Evolutionary conservation across 257 asterid species (phyloP).

Genomic region (Rubia yunnanensis): DNA sequence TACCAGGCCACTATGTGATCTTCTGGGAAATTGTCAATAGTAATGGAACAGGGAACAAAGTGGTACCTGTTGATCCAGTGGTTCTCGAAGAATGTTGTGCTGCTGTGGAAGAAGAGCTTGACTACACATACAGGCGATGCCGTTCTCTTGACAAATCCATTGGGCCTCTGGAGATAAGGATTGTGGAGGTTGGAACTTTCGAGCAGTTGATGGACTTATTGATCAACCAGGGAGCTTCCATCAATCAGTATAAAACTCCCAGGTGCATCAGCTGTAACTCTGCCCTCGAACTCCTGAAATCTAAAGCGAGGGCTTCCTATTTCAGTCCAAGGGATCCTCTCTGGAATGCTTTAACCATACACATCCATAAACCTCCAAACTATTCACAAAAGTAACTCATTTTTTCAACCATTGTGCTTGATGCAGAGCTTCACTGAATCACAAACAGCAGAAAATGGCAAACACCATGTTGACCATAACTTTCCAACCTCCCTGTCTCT

Average conservation of each 20-base stretch:
- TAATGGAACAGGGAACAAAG: slow-evolving; percentile 19
- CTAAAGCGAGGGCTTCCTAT: slow-evolving; percentile 39
- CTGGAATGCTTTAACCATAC: slow-evolving; percentile 46
- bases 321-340: slow-evolving; percentile 65
- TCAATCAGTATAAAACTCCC: slow-evolving; percentile 73
- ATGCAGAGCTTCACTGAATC: neutral
- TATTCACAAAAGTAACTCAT: neutral
- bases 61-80: slow-evolving; percentile 21
- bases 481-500: neutral
- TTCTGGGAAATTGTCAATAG: slow-evolving; percentile 50
- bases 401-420: neutral
- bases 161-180: slow-evolving; percentile 64
- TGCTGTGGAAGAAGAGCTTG: slow-evolving; percentile 53
- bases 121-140: slow-evolving; percentile 62
- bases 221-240: slow-evolving; percentile 56
- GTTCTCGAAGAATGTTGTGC: slow-evolving; percentile 56
- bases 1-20: slow-evolving; percentile 77
- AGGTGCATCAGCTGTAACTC: slow-evolving; percentile 56
- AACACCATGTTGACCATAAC: neutral
- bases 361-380: neutral
- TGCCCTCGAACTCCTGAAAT: slow-evolving; percentile 52
- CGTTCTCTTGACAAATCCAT: slow-evolving; percentile 51
- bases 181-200: slow-evolving; percentile 53
- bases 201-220: slow-evolving; percentile 66
- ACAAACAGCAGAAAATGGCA: neutral